Base-by-base conservation (phyloP, 2,329 filamentous ascomycete species). In the Alternaria infectoria region DNA sequence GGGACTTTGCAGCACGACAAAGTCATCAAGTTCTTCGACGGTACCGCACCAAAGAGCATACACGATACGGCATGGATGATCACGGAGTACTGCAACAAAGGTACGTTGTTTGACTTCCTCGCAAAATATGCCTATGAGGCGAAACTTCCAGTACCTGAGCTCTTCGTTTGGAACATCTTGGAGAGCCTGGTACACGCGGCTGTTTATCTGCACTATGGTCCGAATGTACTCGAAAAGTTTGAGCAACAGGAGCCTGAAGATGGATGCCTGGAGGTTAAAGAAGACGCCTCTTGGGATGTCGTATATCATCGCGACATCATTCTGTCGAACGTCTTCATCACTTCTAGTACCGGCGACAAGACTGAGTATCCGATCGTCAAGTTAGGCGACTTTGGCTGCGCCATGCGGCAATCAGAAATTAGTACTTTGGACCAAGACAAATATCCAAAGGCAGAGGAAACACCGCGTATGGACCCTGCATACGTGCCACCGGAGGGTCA, bases 71-170 rank as follows among this genome's bases (percentile, higher is more conserved):
- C 28, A 8, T 55, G 52, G 36, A 25, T 55, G 23, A 25, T 55
- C 3, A 55, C 52, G 36, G 52, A 55, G 21, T 55, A 45, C 52
- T 55, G 52, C 52, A 21, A 55, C n/a, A 44, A 28, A 17, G 52
- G 36, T n/a, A 55, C 52, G 2, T 28, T 55, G 30, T 9, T 19
- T 4, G 12, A 55, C 11, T 15, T 55, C 6, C 6, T 55, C 9
- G 43, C 15, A 21, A 6, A 30, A 2, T 44, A 55, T 9, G 12
- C 13, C n/a, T 36, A 3, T n/a, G 13, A 43, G n/a, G 23, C 11
- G 4, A 7, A 21, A 6, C 6, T n/a, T 15, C 17, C 52, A 13
- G 19, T 55, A 3, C 30, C 32, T 21, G 36, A 55, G 32, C n/a
- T 28, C 10, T 44, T 45, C 36, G 7, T 55, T 10, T 45, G 52